Base-by-base conservation (phyloP, 441 rosid species). In the Brassica hybrid region DNA sequence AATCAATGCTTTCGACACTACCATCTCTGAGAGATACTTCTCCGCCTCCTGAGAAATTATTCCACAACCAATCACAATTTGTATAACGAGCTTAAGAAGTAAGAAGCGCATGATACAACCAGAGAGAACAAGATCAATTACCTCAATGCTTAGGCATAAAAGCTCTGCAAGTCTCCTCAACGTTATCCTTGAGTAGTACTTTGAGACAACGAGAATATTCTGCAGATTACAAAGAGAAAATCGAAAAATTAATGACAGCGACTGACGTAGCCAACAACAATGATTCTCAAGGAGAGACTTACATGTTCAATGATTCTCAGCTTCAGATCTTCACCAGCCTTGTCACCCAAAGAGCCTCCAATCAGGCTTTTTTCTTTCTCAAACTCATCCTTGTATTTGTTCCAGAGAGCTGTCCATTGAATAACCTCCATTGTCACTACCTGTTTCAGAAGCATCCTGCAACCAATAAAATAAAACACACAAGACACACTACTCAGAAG, bases 21-120 rank as follows among this genome's bases (percentile, higher is more conserved):
- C 99, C 99, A 96, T 96, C 48, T 96, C 99, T 0, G 99, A 96
- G 9, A 96, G 92, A 86, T 94, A 89, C 90, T 91, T 96, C 92
- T 96, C 99, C 25, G 99, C 92, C 85, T 96, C 99, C 99, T 94
- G n/a, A n/a, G 63, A 48, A 13, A 17, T 30, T 3, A n/a, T n/a
- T n/a, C 21, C 45, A 2, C 72, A 50, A 25, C 58, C 50, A n/a
- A n/a, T 2, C 0, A 45, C 13, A 13, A 48, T 0, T 6, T 50
- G 8, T 14, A 7, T 14, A 50, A 50, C 6, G 57, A 50, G 57
- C 57, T 50, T 50, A n/a, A n/a, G 57, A 50, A 14, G 19, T 14
- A 0, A 50, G 19, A 14, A 50, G 8, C n/a, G n/a, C n/a, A n/a
- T n/a, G n/a, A n/a, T n/a, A n/a, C 21, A 50, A 50, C 19, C 57